A percentile compares a stretch with the other conserved stretches of the same genome.
Conservation (phyloP, 2,329 filamentous ascomycete genomes). For the Hypomyces perniciosus region DNA sequence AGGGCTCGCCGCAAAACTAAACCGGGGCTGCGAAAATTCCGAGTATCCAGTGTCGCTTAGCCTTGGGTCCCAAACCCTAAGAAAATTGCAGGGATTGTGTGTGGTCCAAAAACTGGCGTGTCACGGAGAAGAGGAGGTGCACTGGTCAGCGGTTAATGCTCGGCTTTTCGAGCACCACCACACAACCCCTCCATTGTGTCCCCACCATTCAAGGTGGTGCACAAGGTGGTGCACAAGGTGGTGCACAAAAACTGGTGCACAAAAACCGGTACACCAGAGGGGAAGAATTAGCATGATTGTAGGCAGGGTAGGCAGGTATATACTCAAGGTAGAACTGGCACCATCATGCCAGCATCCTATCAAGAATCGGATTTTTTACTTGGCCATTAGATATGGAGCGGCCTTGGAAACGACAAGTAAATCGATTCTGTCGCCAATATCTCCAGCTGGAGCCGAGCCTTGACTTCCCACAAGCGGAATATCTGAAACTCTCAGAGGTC, state of each 20-base stretch:
- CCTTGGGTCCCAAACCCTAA: constrained; percentile 42
- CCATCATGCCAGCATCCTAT: not conserved
- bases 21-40: constrained; percentile 30
- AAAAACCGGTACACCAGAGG: not conserved
- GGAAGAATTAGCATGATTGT: not conserved
- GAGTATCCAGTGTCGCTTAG: constrained; percentile 32
- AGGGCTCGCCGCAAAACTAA: constrained; percentile 26
- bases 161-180: not conserved
- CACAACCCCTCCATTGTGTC: too few relatives aligned
- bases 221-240: too few relatives aligned
- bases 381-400: constrained; percentile 3
- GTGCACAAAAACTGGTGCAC: too few relatives aligned
- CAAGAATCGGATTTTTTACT: not conserved
- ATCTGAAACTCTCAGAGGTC: constrained; percentile 53
- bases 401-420: constrained; percentile 21
- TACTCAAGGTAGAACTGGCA: not conserved
- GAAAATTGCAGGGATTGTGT: constrained; percentile 14
- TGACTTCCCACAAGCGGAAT: constrained; percentile 53
- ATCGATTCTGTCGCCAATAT: constrained; percentile 66
- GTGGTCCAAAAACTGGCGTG: constrained; percentile 8
- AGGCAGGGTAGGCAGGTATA: too few relatives aligned
- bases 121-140: not conserved
- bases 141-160: not conserved
- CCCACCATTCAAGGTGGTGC: too few relatives aligned
- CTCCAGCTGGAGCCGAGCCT: constrained; percentile 65